Conservation (phyloP, 257 asterid genomes). For the Pogostemon cablin region DNA sequence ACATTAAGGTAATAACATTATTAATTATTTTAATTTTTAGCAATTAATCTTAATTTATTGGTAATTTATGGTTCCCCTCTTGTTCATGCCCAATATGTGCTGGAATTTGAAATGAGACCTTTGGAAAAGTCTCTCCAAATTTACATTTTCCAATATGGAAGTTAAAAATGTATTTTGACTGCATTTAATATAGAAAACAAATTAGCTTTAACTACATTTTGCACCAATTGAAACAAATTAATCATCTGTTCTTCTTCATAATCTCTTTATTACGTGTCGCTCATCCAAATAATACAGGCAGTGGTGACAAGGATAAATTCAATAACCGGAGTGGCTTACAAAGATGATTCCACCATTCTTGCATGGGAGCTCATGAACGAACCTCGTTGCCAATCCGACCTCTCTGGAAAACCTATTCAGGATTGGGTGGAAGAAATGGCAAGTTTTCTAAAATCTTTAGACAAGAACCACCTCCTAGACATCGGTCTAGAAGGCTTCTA, state of each 20-base stretch:
- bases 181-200: neutral
- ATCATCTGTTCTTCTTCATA: neutral
- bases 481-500: slow-evolving; percentile 75
- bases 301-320: slow-evolving; percentile 50
- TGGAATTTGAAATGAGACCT: neutral
- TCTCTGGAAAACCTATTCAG: slow-evolving; percentile 52
- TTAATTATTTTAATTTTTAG: too few species aligned
- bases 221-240: neutral
- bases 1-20: slow-evolving; percentile 38
- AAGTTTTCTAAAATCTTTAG: slow-evolving; percentile 54
- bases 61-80: too few species aligned
- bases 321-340: slow-evolving; percentile 41
- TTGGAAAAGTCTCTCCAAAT: neutral
- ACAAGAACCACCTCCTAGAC: slow-evolving; percentile 52
- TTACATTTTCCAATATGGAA: too few species aligned
- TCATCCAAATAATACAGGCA: slow-evolving; percentile 31
- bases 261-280: neutral
- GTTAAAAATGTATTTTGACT: neutral
- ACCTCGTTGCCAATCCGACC: slow-evolving; percentile 51
- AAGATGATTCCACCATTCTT: slow-evolving; percentile 48
- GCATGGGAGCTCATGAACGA: slow-evolving; percentile 61
- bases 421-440: slow-evolving; percentile 57
- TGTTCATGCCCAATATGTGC: neutral
- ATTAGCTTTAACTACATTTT: neutral
- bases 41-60: too few species aligned